Evolutionary conservation across 2,329 filamentous ascomycete genomes (phyloP), one percentile per base, ranked within the genome.

Genomic region (Graphilbum ipis-grandicollis): DNA sequence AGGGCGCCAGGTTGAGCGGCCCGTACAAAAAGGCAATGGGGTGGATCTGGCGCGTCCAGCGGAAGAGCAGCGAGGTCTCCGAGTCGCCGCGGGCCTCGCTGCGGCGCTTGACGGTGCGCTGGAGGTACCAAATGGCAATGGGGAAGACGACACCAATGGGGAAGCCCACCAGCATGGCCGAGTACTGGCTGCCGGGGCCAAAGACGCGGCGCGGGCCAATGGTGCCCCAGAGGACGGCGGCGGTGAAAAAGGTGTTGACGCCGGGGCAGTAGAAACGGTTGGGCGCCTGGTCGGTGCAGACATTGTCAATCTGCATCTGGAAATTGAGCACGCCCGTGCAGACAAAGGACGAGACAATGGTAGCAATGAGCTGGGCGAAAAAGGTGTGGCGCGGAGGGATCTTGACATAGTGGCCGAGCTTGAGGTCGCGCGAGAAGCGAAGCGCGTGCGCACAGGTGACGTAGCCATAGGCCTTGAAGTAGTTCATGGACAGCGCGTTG

Each of bases 181-280:
- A 25, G 50, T 71, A 71, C 39, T 61, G 57, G 8, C 64, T 62
- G 9, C 58, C 49, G 17, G 52, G 51, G 29, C 59, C 61, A 47
- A 68, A 69, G 46, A 70, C 63, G 30, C 65, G 60, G n/a, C 53
- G 48, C 1, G 68, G 66, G 0, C 68, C 72, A 38, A 77, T 71
- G 15, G 71, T 59, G 40, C 72, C 72, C 71, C 71, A 74, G 39
- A 73, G 65, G 6, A 74, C 59, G 19, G 66, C 70, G 19, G 65
- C 66, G 19, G 68, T 71, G 55, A 69, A 76, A 49, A 75, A 75
- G 0, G 71, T 68, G 19, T 62, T 62, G 14, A 66, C 66, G 28
- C 62, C 59, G 9, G 71, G 71, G 47, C 71, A 75, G 19, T 56
- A 68, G 46, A 72, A 66, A 35, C 65, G 62, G 46, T 65, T 61